Evolutionary conservation across 805 yeast species (phyloP), one percentile per base, ranked within the genome.

Genomic region (Candida tammaniensis): DNA sequence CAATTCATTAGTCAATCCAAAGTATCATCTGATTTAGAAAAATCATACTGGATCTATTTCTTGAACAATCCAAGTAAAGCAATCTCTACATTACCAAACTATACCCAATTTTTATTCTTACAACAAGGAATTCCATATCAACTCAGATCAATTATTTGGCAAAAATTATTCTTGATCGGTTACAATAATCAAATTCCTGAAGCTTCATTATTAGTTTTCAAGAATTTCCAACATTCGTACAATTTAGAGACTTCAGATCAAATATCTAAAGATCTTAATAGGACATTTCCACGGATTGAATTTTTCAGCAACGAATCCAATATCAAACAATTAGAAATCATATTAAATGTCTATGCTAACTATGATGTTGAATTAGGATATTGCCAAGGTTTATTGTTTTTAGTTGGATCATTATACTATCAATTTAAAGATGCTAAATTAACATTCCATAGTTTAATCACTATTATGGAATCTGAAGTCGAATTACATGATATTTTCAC

Each of bases 301-400:
- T 67, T 74, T 50, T 77, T 80, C 55, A 57, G 62, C 27, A 54
- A 62, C 20, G 59, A 52, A 12, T 57, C 60, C 13, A 75, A 77
- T 15, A 66, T 73, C 34, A 41, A 49, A 7, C 61, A 64, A 42
- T 68, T 79, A 37, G 78, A 76, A 24, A 70, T 71, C 17, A 70
- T 79, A 19, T 59, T 79, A 40, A 75, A 79, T 37, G 84, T 82
- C 1, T 79, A 74, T 46, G 76, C 80, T 31, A 74, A 78, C 43
- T 79, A 76, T 48, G 84, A 79, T 54, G 68, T 70, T 33, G 81
- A 78, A 44, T 72, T 79, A 44, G 86, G 86, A 8, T 79, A 79
- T 48, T 79, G 86, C 51, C 86, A 79, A 52, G 86, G 86, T 5
- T 57, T 80, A 13, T 69, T 80, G 17, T 80, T 80, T 46, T 57